Conservation (phyloP, 495 filamentous ascomycete genomes). For the Lindgomyces ingoldianus region DNA sequence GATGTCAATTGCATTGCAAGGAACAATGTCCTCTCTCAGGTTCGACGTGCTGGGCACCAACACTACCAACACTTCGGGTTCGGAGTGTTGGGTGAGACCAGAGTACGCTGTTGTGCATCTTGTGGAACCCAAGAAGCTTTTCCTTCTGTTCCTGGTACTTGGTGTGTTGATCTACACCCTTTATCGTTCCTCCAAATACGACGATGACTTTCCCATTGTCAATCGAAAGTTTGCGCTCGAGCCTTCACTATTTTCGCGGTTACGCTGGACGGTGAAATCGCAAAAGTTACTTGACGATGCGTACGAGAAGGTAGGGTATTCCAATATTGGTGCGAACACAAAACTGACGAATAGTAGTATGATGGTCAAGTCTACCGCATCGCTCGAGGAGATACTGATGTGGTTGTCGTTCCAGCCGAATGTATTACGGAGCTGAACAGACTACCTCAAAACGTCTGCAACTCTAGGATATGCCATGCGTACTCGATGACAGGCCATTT, state of each 20-base stretch:
- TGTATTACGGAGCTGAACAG: neutral
- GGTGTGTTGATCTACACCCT: neutral
- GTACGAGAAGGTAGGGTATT: neutral
- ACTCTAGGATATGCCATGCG: neutral
- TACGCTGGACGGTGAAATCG: neutral
- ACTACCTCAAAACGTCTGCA: neutral
- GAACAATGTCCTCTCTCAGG: neutral
- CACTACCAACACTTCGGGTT: too few species aligned
- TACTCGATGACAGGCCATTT: neutral
- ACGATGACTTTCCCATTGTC: neutral
- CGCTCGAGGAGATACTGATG: neutral
- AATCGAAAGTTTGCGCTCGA: constrained; percentile 1
- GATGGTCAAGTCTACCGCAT: neutral
- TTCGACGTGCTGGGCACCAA: too few species aligned
- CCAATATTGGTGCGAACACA: neutral
- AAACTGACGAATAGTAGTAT: neutral
- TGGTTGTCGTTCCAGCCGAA: neutral
- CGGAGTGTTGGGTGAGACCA: too few species aligned
- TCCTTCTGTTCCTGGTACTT: neutral
- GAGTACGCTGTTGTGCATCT: too few species aligned
- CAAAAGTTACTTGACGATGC: neutral
- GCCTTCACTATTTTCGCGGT: neutral
- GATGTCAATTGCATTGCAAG: neutral
- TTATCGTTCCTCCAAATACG: neutral
- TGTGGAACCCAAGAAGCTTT: neutral